phyloP scores from a whole-genome alignment of 768 basidiomycete genomes.

The Amanita jacksonii region DNA sequence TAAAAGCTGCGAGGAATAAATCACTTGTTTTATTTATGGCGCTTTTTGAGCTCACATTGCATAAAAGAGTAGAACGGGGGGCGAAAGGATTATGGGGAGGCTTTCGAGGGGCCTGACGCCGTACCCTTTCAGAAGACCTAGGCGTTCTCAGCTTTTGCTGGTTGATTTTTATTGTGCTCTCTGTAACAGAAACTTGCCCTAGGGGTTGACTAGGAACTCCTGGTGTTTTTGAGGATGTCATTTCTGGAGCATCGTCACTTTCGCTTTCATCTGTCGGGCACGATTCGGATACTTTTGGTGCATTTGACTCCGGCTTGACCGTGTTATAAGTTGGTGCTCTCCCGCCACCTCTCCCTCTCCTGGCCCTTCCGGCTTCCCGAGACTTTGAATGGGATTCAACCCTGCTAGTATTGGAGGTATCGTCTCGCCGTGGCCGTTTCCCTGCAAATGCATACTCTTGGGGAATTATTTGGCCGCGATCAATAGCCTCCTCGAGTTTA shows the following conservation, averaged over 20 bases:
- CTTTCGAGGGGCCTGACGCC: slow-evolving; percentile 1
- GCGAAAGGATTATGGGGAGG: slow-evolving; percentile 56
- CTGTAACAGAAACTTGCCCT: background rate
- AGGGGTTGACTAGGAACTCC: background rate
- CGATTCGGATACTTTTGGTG: background rate
- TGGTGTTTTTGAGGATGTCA: slow-evolving; percentile 41
- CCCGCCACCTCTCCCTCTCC: background rate
- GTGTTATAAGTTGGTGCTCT: background rate
- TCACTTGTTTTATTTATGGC: too few species aligned
- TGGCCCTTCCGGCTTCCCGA: background rate
- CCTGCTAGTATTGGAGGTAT: slow-evolving; percentile 12
- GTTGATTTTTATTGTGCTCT: background rate
- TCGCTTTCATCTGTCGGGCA: slow-evolving; percentile 16
- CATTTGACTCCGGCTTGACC: background rate
- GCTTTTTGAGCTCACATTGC: slow-evolving; percentile 47
- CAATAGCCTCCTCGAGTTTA: slow-evolving; percentile 67
- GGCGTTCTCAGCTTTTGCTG: background rate
- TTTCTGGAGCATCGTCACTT: slow-evolving; percentile 45
- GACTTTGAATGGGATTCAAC: background rate
- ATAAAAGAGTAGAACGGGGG: slow-evolving; percentile 60
- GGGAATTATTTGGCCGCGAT: slow-evolving; percentile 63
- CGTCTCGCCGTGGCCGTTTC: slow-evolving; percentile 32
- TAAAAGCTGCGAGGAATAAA: slow-evolving; percentile 73
- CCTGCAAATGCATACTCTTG: slow-evolving; percentile 32
- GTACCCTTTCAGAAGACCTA: background rate